Conservation (phyloP, 2,329 filamentous ascomycete species). For the Colletotrichum gloeosporioides region DNA sequence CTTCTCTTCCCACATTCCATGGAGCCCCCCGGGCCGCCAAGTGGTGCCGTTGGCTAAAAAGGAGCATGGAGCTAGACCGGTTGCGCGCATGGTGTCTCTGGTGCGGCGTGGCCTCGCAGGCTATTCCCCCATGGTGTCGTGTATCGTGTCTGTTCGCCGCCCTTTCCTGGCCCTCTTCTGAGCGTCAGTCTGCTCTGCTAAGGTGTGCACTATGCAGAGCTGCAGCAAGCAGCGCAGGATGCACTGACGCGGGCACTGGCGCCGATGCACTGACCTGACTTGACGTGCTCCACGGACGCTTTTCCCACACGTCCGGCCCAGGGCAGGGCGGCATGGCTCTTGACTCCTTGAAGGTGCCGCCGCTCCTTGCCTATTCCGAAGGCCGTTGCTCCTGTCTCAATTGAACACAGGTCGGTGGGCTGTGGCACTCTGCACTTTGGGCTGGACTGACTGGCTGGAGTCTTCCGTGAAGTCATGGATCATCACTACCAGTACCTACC, state of each 20-base stretch:
- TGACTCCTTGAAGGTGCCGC: neutral
- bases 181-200: too few relatives aligned
- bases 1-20: conserved; percentile 12
- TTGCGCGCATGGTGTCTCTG: neutral
- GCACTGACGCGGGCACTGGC: conserved; percentile 4
- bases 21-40: conserved; percentile 7
- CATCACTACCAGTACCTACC: neutral
- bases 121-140: conserved; percentile 6
- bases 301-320: neutral
- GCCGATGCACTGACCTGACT: conserved; percentile 14
- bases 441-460: neutral
- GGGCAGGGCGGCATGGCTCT: neutral
- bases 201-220: neutral
- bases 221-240: neutral
- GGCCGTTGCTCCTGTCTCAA: neutral
- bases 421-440: neutral
- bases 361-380: neutral
- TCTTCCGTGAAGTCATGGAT: neutral
- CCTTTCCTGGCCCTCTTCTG: neutral
- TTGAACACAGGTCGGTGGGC: neutral
- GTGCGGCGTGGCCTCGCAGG: conserved; percentile 7
- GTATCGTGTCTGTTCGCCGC: neutral
- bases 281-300: neutral
- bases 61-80: conserved; percentile 1
- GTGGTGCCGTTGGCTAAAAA: conserved; percentile 1